Evolutionary conservation across 2,329 filamentous ascomycete species (phyloP).

Genomic region (Fusarium incarnatum): DNA sequence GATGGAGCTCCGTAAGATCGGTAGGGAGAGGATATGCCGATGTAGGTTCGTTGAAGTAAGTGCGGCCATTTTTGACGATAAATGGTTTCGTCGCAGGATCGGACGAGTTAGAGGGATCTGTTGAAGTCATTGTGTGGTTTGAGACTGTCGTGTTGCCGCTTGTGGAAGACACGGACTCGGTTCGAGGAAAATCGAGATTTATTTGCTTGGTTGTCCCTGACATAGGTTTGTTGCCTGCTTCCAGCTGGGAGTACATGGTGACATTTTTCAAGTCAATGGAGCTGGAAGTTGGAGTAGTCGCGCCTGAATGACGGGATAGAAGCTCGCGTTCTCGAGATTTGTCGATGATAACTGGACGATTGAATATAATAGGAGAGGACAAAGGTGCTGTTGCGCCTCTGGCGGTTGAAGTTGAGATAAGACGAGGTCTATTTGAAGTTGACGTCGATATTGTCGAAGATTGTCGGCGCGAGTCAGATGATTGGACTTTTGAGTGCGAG

Average conservation of each 20-base stretch:
- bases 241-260: slow-evolving; percentile 51
- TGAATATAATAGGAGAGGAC: slow-evolving; percentile 40
- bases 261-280: slow-evolving; percentile 53
- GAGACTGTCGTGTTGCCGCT: slow-evolving; percentile 58
- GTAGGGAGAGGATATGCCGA: slow-evolving; percentile 86
- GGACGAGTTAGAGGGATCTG: slow-evolving; percentile 58
- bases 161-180: slow-evolving; percentile 61
- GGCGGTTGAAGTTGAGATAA: slow-evolving; percentile 17
- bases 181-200: slow-evolving; percentile 53
- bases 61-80: slow-evolving; percentile 79
- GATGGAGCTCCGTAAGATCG: slow-evolving; percentile 87
- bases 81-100: slow-evolving; percentile 67
- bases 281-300: slow-evolving; percentile 12
- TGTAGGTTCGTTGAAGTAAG: slow-evolving; percentile 80
- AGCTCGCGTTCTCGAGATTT: slow-evolving; percentile 40
- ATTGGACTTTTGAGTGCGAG: slow-evolving; percentile 35
- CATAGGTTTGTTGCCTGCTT: slow-evolving; percentile 48
- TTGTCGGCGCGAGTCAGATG: slow-evolving; percentile 43
- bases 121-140: slow-evolving; percentile 61
- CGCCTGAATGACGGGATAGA: slow-evolving; percentile 37
- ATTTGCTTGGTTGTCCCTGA: slow-evolving; percentile 49
- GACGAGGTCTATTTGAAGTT: slow-evolving; percentile 32
- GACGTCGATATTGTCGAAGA: slow-evolving; percentile 30
- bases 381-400: slow-evolving; percentile 2
- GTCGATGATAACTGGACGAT: slow-evolving; percentile 34